phyloP scores from a whole-genome alignment of 805 yeast species.

The Myxozyma sirexii region DNA sequence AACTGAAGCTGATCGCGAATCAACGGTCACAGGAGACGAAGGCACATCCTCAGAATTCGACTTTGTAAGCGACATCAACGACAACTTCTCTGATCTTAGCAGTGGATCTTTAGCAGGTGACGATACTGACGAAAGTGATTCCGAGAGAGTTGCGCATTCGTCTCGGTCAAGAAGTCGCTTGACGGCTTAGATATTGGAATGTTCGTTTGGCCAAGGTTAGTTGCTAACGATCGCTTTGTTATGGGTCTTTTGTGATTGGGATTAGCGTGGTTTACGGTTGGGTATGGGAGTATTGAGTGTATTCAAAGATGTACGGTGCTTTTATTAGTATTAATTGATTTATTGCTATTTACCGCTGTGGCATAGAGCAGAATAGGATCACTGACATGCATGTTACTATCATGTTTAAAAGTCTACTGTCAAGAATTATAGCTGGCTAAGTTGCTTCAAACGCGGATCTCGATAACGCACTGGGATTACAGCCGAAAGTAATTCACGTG shows the following conservation, averaged over 20 bases:
- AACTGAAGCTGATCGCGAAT: background rate
- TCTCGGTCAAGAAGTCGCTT: background rate
- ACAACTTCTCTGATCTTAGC: background rate
- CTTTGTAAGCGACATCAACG: slow-evolving; percentile 1
- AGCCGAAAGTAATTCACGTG: no score
- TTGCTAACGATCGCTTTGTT: no score
- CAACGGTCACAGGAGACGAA: background rate
- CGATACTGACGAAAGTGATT: slow-evolving; percentile 1
- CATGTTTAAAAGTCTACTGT: no score
- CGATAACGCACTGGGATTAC: no score
- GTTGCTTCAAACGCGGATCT: no score
- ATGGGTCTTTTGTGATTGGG: background rate
- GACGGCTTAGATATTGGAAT: no score
- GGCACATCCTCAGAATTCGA: background rate
- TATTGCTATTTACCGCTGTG: background rate
- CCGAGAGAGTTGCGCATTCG: background rate
- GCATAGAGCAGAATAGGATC: no score
- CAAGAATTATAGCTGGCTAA: no score
- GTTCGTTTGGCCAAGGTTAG: no score
- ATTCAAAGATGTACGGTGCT: background rate
- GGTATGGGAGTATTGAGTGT: no score
- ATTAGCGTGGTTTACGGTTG: background rate
- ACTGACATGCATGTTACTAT: no score
- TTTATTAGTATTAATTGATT: background rate
- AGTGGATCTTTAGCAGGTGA: slow-evolving; percentile 3